Evolutionary conservation across 108 stramenopile genomes (phyloP).

Genomic region (Cyclostephanos tholiformis): DNA sequence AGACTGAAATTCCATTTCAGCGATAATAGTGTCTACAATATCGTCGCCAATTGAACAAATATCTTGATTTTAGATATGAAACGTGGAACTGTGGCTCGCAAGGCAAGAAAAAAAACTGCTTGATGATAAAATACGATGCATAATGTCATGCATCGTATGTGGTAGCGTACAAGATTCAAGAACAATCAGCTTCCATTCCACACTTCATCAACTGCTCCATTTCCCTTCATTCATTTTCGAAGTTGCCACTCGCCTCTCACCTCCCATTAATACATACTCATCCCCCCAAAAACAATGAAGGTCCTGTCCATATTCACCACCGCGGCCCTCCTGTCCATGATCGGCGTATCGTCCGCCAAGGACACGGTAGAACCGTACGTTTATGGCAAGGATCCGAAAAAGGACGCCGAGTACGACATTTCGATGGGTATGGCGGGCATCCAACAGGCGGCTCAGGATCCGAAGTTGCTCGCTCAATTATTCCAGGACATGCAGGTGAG

Average conservation of each 20-base stretch:
- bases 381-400: slow-evolving; percentile 64
- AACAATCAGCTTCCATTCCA: background rate
- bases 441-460: slow-evolving; percentile 82
- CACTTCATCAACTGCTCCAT: background rate
- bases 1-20: background rate
- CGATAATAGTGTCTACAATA: background rate
- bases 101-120: too few species aligned
- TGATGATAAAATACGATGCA: too few species aligned
- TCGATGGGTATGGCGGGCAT: slow-evolving; percentile 84
- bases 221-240: too few species aligned
- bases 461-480: slow-evolving; percentile 84
- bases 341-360: slow-evolving; percentile 30
- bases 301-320: slow-evolving; percentile 49
- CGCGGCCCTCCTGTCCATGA: slow-evolving; percentile 48
- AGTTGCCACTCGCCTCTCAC: background rate
- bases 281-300: slow-evolving; percentile 42
- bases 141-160: too few species aligned
- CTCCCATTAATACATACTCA: slow-evolving; percentile 4
- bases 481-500: slow-evolving; percentile 90
- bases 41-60: slow-evolving; percentile 5
- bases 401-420: slow-evolving; percentile 67
- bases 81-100: slow-evolving; percentile 13
- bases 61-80: background rate
- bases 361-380: slow-evolving; percentile 27
- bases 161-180: too few species aligned